Evolutionary conservation across 2,329 filamentous ascomycete genomes (phyloP).

Genomic region (Chaetomium sp.): DNA sequence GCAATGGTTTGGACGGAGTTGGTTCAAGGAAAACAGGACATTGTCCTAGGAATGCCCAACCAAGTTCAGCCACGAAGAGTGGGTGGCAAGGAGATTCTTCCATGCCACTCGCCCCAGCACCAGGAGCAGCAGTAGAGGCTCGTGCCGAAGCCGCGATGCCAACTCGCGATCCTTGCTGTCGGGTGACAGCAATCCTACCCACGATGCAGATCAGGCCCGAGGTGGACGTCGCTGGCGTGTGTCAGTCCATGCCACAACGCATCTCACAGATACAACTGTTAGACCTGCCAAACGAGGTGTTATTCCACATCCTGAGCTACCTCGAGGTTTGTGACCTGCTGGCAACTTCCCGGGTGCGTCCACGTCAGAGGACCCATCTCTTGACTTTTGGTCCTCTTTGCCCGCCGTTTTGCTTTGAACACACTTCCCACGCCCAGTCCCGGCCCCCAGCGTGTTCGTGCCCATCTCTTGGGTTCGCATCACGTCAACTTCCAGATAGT

Average conservation of each 20-base stretch:
- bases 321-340: conserved; percentile 53
- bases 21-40: neutral
- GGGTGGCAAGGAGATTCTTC: conserved; percentile 9
- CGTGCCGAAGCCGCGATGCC: neutral
- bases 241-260: neutral
- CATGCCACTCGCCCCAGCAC: neutral
- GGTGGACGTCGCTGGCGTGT: neutral
- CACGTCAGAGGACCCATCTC: neutral
- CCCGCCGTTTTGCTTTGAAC: too few species aligned
- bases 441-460: too few species aligned
- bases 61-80: conserved; percentile 6
- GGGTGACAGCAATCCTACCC: neutral
- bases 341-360: conserved; percentile 46
- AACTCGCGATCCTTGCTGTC: neutral
- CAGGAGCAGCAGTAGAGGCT: neutral
- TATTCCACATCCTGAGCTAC: conserved; percentile 49
- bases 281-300: conserved; percentile 49
- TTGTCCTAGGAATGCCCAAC: conserved; percentile 19
- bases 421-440: too few species aligned
- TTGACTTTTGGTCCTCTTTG: too few species aligned
- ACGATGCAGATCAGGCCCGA: neutral
- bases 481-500: too few species aligned
- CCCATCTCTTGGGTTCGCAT: too few species aligned
- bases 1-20: neutral
- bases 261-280: conserved; percentile 24